phyloP scores from a whole-genome alignment of 306 rosid genomes.

The Mimosa pudica region DNA sequence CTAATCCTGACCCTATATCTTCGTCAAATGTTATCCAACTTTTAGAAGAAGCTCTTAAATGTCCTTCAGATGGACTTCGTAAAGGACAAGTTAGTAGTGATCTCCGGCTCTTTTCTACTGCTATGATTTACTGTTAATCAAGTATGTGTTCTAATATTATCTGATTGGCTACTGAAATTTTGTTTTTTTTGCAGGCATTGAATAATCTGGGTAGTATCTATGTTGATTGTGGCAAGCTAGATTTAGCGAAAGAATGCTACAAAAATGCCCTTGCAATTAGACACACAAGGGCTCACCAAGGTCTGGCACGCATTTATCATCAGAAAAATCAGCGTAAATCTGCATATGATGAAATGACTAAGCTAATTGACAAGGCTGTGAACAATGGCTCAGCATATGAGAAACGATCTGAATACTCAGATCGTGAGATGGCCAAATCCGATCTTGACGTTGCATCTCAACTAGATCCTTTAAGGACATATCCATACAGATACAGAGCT shows the following conservation, averaged over 20 bases:
- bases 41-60: slow-evolving; percentile 77
- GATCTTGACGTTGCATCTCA: slow-evolving; percentile 73
- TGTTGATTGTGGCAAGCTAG: slow-evolving; percentile 71
- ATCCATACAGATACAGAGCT: slow-evolving; percentile 87
- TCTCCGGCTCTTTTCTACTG: not conserved
- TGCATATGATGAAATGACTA: slow-evolving; percentile 85
- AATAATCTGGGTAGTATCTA: slow-evolving; percentile 78
- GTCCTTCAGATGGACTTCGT: slow-evolving; percentile 89
- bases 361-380: slow-evolving; percentile 70
- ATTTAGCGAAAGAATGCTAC: slow-evolving; percentile 72
- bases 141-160: slow-evolving; percentile 21
- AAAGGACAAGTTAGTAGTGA: slow-evolving; percentile 82
- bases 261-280: slow-evolving; percentile 75
- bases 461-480: slow-evolving; percentile 77
- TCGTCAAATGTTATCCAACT: slow-evolving; percentile 62
- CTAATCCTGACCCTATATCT: slow-evolving; percentile 60
- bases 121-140: slow-evolving; percentile 7
- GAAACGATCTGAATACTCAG: slow-evolving; percentile 83
- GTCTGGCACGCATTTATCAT: slow-evolving; percentile 77
- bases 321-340: slow-evolving; percentile 65
- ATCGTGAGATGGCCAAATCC: slow-evolving; percentile 69
- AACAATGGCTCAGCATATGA: slow-evolving; percentile 80
- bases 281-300: slow-evolving; percentile 95
- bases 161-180: slow-evolving; percentile 34
- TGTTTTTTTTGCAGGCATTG: slow-evolving; percentile 56